phyloP scores from a whole-genome alignment of 1,284 basidiomycete species.

The Afroboletus lepidellus region DNA sequence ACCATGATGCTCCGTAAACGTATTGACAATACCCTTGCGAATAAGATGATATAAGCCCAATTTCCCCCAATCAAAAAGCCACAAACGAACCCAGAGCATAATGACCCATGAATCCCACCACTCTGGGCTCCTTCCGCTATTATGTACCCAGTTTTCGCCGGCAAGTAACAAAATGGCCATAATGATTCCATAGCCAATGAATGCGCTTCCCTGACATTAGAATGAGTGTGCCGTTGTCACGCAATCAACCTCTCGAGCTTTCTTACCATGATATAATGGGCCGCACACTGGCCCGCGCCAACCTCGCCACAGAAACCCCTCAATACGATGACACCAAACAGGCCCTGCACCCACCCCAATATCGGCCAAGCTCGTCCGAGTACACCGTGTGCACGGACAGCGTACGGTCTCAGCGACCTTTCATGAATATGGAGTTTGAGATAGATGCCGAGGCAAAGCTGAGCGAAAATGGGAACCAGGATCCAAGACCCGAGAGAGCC shows the following conservation, averaged over 20 bases:
- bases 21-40: constrained; percentile 64
- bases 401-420: constrained; percentile 68
- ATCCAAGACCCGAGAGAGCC: constrained; percentile 71
- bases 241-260: no score
- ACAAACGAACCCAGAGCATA: constrained; percentile 72
- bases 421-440: constrained; percentile 93
- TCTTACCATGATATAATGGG: constrained; percentile 86
- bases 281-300: constrained; percentile 77
- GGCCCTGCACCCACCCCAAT: constrained; percentile 84
- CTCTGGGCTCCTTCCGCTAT: constrained; percentile 76
- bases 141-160: constrained; percentile 81
- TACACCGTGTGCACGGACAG: constrained; percentile 74
- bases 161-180: constrained; percentile 82
- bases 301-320: constrained; percentile 70
- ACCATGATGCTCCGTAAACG: constrained; percentile 90
- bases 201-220: constrained; percentile 61
- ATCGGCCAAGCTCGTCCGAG: constrained; percentile 87
- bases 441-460: constrained; percentile 81
- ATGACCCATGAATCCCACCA: constrained; percentile 92
- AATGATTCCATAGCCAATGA: constrained; percentile 85
- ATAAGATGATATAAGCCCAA: neutral
- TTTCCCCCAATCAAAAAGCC: neutral
- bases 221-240: neutral
- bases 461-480: constrained; percentile 61
- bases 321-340: constrained; percentile 69